Base-by-base conservation (phyloP, 805 yeast species). In the Metschnikowia matae region DNA sequence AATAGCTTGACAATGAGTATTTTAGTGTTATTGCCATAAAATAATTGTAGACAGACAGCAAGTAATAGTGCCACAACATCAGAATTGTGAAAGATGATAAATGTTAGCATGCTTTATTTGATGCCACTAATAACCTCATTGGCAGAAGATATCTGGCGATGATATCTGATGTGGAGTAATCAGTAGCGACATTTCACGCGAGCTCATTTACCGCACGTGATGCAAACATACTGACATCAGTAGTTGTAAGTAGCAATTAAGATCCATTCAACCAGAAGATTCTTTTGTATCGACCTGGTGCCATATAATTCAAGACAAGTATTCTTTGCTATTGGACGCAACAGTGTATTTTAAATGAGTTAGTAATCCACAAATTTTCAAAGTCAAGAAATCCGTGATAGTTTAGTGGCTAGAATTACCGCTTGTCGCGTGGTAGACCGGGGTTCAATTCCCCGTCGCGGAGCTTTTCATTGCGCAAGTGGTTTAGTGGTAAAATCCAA, bases 351-450 rank as follows among this genome's bases (percentile, higher is more conserved):
- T 26, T 1, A 8, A 11, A 8, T 26, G 11, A 26, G 1, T 26
- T 26, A 26, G 29, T 26, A 26, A 26, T 8, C 21, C 13, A 8
- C 11, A 35, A 35, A 15, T 1, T 35, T 35, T 15, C 3, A 33
- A 21, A 2, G 21, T 18, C 48, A 44, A 14, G 45, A 49, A 43
- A 31, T 57, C 60, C 62, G 59, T 40, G 62, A 57, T 57, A 58
- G 60, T 58, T 58, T 57, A 57, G 62, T 58, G 62, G 62, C 59
- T 58, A 58, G 62, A 58, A 57, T 58, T 51, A 50, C 56, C 59
- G 62, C 60, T 57, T 58, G 60, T 58, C 62, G 62, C 62, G 62
- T 55, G 59, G 60, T 51, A 51, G 62, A 56, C 62, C 62, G 57
- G 62, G 62, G 62, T 58, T 58, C 61, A 51, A 58, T 58, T 58